phyloP scores from a whole-genome alignment of 2,329 filamentous ascomycete species.

The Aureobasidium mangrovei region DNA sequence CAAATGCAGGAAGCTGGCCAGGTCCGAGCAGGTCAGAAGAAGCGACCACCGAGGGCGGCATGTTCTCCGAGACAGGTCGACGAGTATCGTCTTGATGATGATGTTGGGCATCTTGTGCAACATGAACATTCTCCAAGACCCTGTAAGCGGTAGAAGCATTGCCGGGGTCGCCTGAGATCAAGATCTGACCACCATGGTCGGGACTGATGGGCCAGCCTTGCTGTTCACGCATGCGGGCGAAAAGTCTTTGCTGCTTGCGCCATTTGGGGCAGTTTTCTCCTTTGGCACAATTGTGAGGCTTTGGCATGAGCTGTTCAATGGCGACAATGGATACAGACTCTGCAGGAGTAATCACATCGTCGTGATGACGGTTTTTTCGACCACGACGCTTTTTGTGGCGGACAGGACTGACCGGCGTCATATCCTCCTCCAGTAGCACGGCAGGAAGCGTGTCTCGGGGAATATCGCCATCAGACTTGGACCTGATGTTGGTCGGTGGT shows the following conservation, averaged over 20 bases:
- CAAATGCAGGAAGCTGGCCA: slow-evolving; percentile 52
- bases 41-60: slow-evolving; percentile 60
- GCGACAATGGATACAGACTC: slow-evolving; percentile 87
- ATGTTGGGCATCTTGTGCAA: slow-evolving; percentile 15
- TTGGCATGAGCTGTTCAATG: slow-evolving; percentile 81
- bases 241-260: slow-evolving; percentile 68
- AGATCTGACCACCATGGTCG: slow-evolving; percentile 58
- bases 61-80: slow-evolving; percentile 64
- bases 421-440: slow-evolving; percentile 19
- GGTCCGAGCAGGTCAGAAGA: slow-evolving; percentile 86
- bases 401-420: slow-evolving; percentile 27
- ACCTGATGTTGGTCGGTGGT: slow-evolving; percentile 32
- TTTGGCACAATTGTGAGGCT: slow-evolving; percentile 74
- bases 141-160: slow-evolving; percentile 58
- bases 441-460: slow-evolving; percentile 15
- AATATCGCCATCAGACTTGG: slow-evolving; percentile 16
- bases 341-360: slow-evolving; percentile 64
- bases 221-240: slow-evolving; percentile 65
- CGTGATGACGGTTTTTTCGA: slow-evolving; percentile 33
- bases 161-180: slow-evolving; percentile 70
- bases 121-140: slow-evolving; percentile 43
- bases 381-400: slow-evolving; percentile 31
- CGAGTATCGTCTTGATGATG: slow-evolving; percentile 24
- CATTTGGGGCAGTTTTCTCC: slow-evolving; percentile 79
- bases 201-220: slow-evolving; percentile 55